phyloP scores from a whole-genome alignment of 768 basidiomycete species.

The Phlebiopsis flavidoalba region DNA sequence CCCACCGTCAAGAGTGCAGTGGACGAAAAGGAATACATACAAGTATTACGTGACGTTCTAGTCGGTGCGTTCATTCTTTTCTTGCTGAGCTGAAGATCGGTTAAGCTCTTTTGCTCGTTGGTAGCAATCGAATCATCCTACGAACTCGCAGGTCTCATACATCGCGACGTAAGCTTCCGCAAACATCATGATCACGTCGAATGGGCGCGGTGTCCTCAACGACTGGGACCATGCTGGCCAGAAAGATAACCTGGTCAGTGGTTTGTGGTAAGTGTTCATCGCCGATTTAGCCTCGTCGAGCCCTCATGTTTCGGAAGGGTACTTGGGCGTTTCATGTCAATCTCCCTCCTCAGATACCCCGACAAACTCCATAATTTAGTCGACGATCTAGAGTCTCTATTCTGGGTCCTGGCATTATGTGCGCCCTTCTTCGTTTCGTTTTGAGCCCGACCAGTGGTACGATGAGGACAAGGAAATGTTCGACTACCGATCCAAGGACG shows the following conservation, averaged over 20 bases:
- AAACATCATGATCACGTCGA: slow-evolving; percentile 6
- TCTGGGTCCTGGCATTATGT: neutral
- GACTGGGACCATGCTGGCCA: slow-evolving; percentile 5
- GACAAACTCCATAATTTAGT: neutral
- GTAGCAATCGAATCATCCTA: neutral
- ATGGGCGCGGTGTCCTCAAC: slow-evolving; percentile 2
- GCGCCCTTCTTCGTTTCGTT: no score
- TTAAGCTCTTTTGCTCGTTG: neutral
- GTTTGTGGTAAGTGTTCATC: no score
- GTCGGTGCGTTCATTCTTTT: neutral
- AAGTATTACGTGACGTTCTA: slow-evolving; percentile 3
- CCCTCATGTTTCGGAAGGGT: neutral
- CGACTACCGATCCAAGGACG: no score
- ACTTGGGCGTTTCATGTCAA: neutral
- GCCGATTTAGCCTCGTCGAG: neutral
- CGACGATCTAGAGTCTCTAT: neutral
- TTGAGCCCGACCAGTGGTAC: no score
- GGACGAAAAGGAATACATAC: neutral
- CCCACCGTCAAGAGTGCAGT: neutral
- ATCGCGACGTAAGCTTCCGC: slow-evolving; percentile 7
- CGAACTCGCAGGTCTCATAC: neutral
- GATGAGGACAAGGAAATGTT: no score
- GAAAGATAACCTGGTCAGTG: no score
- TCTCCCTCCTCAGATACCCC: neutral
- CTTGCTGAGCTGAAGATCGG: neutral